Conservation (phyloP, 1,139 yeast species). For the Suhomyces ambrosiae region DNA sequence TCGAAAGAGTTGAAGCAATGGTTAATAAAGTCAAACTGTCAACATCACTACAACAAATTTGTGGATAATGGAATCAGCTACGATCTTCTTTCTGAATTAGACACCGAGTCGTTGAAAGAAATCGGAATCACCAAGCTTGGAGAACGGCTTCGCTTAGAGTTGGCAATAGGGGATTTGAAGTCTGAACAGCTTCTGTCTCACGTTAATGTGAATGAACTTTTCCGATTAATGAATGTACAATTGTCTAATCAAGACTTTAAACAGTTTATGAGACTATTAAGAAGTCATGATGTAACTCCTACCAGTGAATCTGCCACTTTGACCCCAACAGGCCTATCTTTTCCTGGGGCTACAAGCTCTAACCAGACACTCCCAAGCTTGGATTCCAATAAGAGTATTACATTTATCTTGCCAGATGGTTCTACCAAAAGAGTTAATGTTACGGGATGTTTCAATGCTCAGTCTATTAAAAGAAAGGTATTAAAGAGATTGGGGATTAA, state of each 20-base stretch:
- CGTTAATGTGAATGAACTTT: constrained; percentile 36
- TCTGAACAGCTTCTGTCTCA: constrained; percentile 37
- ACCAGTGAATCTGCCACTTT: constrained; percentile 19
- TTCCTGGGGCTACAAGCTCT: constrained; percentile 2
- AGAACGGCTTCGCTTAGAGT: constrained; percentile 69
- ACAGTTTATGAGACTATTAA: constrained; percentile 4
- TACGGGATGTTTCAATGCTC: constrained; percentile 80
- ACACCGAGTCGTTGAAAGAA: constrained; percentile 67
- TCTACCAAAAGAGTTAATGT: constrained; percentile 72
- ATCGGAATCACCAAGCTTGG: constrained; percentile 80
- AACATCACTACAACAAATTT: constrained; percentile 38
- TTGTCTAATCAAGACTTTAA: constrained; percentile 11
- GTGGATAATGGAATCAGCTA: constrained; percentile 56
- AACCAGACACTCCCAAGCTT: constrained; percentile 16
- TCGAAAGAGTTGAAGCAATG: constrained; percentile 36
- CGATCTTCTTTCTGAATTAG: constrained; percentile 65
- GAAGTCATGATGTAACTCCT: constrained; percentile 12
- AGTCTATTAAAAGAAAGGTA: constrained; percentile 71
- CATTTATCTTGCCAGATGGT: constrained; percentile 77
- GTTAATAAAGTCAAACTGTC: constrained; percentile 41
- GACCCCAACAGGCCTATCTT: constrained; percentile 17
- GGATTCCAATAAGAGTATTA: constrained; percentile 52
- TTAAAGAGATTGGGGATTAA: constrained; percentile 61
- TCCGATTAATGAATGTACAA: constrained; percentile 27
- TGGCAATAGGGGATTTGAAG: constrained; percentile 50